Evolutionary conservation across 306 rosid genomes (phyloP), one percentile per base, ranked within the genome.

Genomic region (Delonix regia): DNA sequence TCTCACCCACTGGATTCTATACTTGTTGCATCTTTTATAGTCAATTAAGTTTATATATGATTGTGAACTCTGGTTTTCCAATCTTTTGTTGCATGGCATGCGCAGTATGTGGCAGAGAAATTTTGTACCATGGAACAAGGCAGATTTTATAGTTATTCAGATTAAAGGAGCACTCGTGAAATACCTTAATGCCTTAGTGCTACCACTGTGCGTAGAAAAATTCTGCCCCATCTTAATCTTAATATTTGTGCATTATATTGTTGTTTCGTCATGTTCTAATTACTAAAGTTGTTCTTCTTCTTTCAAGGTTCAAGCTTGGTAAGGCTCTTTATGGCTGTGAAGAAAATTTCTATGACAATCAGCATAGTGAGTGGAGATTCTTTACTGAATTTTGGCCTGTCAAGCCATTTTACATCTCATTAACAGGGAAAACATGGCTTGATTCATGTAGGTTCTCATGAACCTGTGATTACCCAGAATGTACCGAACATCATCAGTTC

Each of bases 361-460:
- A 73, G 21, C 81, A 80, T 42, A 67, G 98, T 94, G 78, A 90
- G 98, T 87, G 45, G 42, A 80, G 76, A 66, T 52, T 75, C 14
- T 77, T 79, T 49, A 51, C 49, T 64, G 61, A 75, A 72, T 74
- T 83, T 71, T 62, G 21, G 57, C 78, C 44, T 78, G 78, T 33
- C 30, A 28, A 77, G 39, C 66, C 66, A 28, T 41, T 75, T 77
- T 69, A 72, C 65, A 73, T 73, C 60, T 71, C 53, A 76, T 42
- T 69, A 34, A 44, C 76, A 34, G 47, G 13, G 22, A 68, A 38
- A 63, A 75, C 73, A 18, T 78, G 25, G 73, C 72, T 80, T 82
- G 69, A 69, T 62, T 83, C 66, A 52, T 84, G 78, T 85, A 90
- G 98, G 81, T 73, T 77, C 78, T 63, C 81, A 84, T 27, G 78